Conservation (phyloP, 495 filamentous ascomycete genomes). For the Daldinia caldariorum region DNA sequence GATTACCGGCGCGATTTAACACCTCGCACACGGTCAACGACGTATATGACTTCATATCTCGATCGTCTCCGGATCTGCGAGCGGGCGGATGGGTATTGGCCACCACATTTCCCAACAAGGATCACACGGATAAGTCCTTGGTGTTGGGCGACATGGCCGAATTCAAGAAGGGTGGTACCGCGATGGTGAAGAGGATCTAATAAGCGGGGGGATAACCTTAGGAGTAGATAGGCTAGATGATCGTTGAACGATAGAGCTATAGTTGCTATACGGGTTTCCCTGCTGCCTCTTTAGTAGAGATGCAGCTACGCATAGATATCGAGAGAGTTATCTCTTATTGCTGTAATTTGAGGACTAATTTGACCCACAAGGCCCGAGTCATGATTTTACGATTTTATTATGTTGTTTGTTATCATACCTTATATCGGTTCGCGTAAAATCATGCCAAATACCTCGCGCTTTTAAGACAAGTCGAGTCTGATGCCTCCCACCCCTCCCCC, state of each 20-base stretch:
- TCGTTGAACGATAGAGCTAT: conserved; percentile 21
- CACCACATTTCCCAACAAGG: conserved; percentile 96
- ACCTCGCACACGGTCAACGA: conserved; percentile 89
- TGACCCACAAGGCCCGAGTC: background rate
- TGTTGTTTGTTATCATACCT: background rate
- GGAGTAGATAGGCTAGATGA: background rate
- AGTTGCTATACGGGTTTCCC: conserved; percentile 5
- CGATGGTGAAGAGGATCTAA: conserved; percentile 75
- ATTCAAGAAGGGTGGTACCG: conserved; percentile 80
- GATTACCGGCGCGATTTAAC: conserved; percentile 89
- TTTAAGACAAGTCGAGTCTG: background rate
- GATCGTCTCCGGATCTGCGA: conserved; percentile 67
- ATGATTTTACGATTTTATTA: background rate
- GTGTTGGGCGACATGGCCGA: conserved; percentile 81
- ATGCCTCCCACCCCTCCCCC: too few species aligned
- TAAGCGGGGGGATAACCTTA: background rate
- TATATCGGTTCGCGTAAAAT: background rate
- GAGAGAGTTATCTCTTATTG: conserved; percentile 15
- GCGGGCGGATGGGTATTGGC: conserved; percentile 80
- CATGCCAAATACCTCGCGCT: background rate
- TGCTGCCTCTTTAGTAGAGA: background rate
- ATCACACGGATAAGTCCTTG: conserved; percentile 76
- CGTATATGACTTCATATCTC: conserved; percentile 84
- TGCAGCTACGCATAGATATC: conserved; percentile 21
- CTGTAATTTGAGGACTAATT: conserved; percentile 20